Conservation (phyloP, 148 eudicot species). For the Beta vulgaris region DNA sequence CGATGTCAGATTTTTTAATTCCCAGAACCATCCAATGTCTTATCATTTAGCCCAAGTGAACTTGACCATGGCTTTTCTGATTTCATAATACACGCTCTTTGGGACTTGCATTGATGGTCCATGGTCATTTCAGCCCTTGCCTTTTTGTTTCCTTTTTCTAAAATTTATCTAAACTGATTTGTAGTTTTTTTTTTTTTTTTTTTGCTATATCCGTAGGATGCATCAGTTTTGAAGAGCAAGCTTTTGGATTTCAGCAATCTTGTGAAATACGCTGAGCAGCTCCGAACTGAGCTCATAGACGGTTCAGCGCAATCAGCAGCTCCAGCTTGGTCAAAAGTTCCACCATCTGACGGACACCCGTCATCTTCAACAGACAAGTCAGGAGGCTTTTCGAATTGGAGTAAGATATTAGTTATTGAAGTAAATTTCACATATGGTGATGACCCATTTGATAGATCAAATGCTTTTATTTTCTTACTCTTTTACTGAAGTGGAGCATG, state of each 20-base stretch:
- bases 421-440: neutral
- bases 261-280: conserved; percentile 58
- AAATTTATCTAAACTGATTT: neutral
- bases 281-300: conserved; percentile 45
- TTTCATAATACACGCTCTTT: too few relatives aligned
- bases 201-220: conserved; percentile 45
- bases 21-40: neutral
- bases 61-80: neutral
- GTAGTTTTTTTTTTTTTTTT: neutral
- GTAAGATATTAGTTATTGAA: conserved; percentile 36
- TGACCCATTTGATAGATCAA: neutral
- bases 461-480: conserved; percentile 2
- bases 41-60: neutral
- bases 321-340: conserved; percentile 45
- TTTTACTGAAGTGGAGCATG: neutral
- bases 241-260: conserved; percentile 64
- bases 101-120: too few relatives aligned
- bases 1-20: neutral
- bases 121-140: neutral
- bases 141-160: conserved; percentile 9
- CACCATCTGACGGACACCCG: conserved; percentile 38
- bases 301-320: conserved; percentile 47
- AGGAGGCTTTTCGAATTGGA: conserved; percentile 61
- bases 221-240: conserved; percentile 68
- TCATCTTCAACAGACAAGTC: conserved; percentile 54